Evolutionary conservation across 768 basidiomycete species (phyloP).

Genomic region (Kwoniella dejecticola): DNA sequence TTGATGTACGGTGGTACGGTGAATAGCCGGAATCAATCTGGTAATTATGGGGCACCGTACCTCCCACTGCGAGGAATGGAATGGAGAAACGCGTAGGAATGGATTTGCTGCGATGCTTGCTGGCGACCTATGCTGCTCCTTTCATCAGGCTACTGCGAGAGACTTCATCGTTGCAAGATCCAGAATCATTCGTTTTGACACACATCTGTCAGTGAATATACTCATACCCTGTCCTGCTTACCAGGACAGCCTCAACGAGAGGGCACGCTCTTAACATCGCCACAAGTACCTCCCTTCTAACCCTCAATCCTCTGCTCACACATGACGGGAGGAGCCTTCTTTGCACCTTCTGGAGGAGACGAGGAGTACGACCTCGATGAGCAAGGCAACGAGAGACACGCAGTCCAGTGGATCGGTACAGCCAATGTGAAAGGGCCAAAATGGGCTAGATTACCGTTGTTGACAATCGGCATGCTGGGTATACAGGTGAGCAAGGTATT

Average conservation of each 20-base stretch:
- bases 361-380: conserved; percentile 80
- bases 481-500: conserved; percentile 73
- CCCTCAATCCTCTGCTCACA: not conserved
- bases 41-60: conserved; percentile 1
- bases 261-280: no score
- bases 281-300: no score
- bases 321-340: conserved; percentile 48
- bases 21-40: conserved; percentile 11
- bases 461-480: conserved; percentile 79
- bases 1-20: not conserved
- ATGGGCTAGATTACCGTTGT: conserved; percentile 52
- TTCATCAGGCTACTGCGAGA: conserved; percentile 10
- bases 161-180: not conserved
- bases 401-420: conserved; percentile 55
- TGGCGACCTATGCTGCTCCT: conserved; percentile 4
- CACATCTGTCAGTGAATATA: no score
- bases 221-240: no score
- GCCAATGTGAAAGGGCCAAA: conserved; percentile 53
- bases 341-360: conserved; percentile 26
- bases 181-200: no score
- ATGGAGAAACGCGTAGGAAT: not conserved
- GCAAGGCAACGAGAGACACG: conserved; percentile 57
- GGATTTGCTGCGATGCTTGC: no score
- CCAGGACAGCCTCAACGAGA: no score
- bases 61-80: not conserved